Evolutionary conservation across 768 basidiomycete genomes (phyloP).

Genomic region (Trametes meyenii): DNA sequence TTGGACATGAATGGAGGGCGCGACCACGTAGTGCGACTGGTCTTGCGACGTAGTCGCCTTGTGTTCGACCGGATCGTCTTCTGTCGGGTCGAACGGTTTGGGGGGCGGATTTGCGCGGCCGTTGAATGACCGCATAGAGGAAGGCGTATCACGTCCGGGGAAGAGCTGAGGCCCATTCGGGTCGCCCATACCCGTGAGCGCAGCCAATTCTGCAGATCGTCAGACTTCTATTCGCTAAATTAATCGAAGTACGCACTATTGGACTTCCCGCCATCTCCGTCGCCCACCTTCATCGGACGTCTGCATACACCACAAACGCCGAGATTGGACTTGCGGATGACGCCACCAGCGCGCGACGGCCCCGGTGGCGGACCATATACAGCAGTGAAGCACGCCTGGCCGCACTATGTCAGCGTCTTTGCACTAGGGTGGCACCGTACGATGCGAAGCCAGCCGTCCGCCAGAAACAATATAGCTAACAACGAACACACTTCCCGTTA

Average conservation of each 20-base stretch:
- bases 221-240: neutral
- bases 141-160: constrained; percentile 70
- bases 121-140: constrained; percentile 38
- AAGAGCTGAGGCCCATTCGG: constrained; percentile 56
- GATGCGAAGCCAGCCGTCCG: neutral
- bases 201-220: constrained; percentile 77
- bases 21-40: constrained; percentile 74
- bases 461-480: neutral
- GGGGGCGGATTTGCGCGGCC: constrained; percentile 26
- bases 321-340: constrained; percentile 63
- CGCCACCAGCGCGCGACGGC: constrained; percentile 50
- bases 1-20: constrained; percentile 91
- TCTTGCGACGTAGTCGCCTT: constrained; percentile 31
- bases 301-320: constrained; percentile 98
- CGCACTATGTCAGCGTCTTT: constrained; percentile 5
- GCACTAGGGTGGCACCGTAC: neutral
- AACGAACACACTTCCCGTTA: neutral
- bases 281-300: constrained; percentile 93
- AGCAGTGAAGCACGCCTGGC: constrained; percentile 91
- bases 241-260: constrained; percentile 65
- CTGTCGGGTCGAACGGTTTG: constrained; percentile 66
- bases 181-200: constrained; percentile 87
- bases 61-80: constrained; percentile 70
- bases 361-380: constrained; percentile 89
- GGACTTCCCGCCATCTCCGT: constrained; percentile 81